A percentile compares a stretch with the other conserved stretches of the same genome.
These are phyloP conservation scores for Blastobotrys persicus DNA, from an alignment of 1,139 yeast genomes.

Conservation along the genomic window DNA sequence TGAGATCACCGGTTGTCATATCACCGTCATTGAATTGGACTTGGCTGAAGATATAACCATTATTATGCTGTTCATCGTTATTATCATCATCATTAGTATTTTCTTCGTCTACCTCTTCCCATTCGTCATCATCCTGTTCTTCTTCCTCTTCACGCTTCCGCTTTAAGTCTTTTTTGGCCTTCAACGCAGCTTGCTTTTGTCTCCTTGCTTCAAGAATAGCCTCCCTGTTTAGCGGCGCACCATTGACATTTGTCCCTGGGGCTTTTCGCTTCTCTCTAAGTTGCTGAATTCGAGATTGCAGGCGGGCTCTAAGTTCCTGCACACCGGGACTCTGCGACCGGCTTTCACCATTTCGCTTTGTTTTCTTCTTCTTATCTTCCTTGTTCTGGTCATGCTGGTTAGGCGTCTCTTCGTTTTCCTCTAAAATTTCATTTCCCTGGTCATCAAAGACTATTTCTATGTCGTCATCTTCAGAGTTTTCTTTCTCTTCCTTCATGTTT, in stretches of 20 bases:
- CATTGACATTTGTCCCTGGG: conserved; percentile 74
- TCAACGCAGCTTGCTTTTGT: conserved; percentile 42
- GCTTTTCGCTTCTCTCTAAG: conserved; percentile 85
- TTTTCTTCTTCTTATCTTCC: conserved; percentile 7
- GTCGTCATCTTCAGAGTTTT: conserved; percentile 26
- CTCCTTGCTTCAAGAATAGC: conserved; percentile 42
- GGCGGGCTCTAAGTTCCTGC: conserved; percentile 63
- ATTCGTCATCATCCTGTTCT: conserved; percentile 22
- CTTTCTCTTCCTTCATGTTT: conserved; percentile 41
- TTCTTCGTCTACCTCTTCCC: conserved; percentile 14
- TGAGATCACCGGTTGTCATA: conserved; percentile 73
- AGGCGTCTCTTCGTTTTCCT: not conserved
- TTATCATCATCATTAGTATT: conserved; percentile 27
- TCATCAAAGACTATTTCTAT: conserved; percentile 55
- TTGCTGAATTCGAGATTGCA: conserved; percentile 66
- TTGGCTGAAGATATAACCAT: conserved; percentile 64
- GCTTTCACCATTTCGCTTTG: conserved; percentile 18
- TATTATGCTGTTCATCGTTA: conserved; percentile 36
- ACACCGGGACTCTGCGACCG: conserved; percentile 37
- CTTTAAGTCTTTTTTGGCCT: conserved; percentile 42
- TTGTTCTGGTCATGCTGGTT: conserved; percentile 15
- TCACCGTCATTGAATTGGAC: conserved; percentile 83
- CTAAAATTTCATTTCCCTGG: conserved; percentile 59
- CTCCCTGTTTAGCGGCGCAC: conserved; percentile 66
- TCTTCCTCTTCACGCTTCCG: conserved; percentile 29